phyloP scores from a whole-genome alignment of 2,329 filamentous ascomycete genomes.

The Passalora sequoiae region DNA sequence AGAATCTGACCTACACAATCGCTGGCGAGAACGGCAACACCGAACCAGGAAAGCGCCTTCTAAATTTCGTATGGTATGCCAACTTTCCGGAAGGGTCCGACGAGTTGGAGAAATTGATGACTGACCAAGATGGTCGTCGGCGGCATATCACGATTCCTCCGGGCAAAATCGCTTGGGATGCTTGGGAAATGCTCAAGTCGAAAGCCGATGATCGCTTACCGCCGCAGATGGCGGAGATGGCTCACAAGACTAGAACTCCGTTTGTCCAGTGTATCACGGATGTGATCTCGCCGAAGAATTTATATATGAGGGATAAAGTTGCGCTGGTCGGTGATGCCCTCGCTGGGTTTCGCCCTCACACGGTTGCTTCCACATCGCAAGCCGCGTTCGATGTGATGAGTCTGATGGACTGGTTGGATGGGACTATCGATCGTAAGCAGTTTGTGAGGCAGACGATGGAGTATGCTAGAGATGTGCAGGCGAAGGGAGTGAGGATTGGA shows the following conservation, averaged over 20 bases:
- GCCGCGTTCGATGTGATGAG: slow-evolving; percentile 42
- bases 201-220: slow-evolving; percentile 33
- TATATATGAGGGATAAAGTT: slow-evolving; percentile 41
- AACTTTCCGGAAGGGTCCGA: slow-evolving; percentile 36
- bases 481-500: slow-evolving; percentile 37
- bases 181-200: slow-evolving; percentile 39
- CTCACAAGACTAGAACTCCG: slow-evolving; percentile 37
- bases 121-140: slow-evolving; percentile 38
- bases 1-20: slow-evolving; percentile 42
- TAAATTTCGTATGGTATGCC: slow-evolving; percentile 47
- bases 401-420: slow-evolving; percentile 39
- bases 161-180: slow-evolving; percentile 36
- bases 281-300: slow-evolving; percentile 35
- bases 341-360: slow-evolving; percentile 43
- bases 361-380: slow-evolving; percentile 43
- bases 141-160: slow-evolving; percentile 42
- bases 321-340: slow-evolving; percentile 46
- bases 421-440: slow-evolving; percentile 32
- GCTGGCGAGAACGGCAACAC: slow-evolving; percentile 40
- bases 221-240: slow-evolving; percentile 40
- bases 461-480: slow-evolving; percentile 38
- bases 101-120: slow-evolving; percentile 41
- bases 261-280: slow-evolving; percentile 46
- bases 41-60: slow-evolving; percentile 37
- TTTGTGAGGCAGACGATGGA: slow-evolving; percentile 39